Percentiles rank a stretch among this genome's conserved stretches.
These are phyloP conservation scores for Microdochium bolleyi DNA, from an alignment of 2,329 filamentous ascomycete species.

Conservation along the genomic window DNA sequence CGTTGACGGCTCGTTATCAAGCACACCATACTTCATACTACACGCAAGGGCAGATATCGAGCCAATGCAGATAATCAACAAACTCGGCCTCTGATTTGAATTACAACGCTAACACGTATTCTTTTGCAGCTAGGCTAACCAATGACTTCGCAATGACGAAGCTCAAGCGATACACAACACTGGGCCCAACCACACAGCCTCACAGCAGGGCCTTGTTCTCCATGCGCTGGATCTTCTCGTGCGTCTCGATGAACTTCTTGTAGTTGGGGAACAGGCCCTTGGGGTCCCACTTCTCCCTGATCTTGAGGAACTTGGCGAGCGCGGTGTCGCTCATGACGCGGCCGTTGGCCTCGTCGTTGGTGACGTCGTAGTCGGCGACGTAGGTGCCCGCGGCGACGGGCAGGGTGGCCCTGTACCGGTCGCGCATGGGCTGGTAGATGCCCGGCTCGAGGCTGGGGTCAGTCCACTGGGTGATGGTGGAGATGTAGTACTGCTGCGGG, in stretches of 20 bases:
- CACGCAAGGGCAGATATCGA: too few species aligned
- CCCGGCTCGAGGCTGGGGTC: background rate
- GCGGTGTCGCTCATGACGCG: background rate
- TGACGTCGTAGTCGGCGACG: background rate
- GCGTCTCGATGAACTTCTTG: background rate
- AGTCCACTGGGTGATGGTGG: conserved; percentile 1
- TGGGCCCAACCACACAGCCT: background rate
- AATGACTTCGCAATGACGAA: too few species aligned
- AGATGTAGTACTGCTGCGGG: conserved; percentile 2
- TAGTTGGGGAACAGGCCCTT: background rate
- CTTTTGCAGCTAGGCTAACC: too few species aligned
- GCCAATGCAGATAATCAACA: too few species aligned
- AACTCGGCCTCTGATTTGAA: too few species aligned
- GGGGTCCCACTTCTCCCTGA: background rate
- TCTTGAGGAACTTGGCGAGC: background rate
- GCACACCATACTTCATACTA: too few species aligned
- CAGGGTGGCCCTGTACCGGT: background rate
- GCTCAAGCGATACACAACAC: too few species aligned
- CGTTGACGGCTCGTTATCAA: too few species aligned
- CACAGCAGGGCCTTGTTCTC: background rate
- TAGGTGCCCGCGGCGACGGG: background rate
- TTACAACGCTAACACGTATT: too few species aligned
- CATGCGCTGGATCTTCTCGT: background rate
- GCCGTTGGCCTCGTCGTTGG: background rate
- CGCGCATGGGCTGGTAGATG: background rate